A percentile compares a stretch with the other conserved stretches of the same genome.
phyloP scores from a whole-genome alignment of 768 basidiomycete species.

The Auricularia sp. region DNA sequence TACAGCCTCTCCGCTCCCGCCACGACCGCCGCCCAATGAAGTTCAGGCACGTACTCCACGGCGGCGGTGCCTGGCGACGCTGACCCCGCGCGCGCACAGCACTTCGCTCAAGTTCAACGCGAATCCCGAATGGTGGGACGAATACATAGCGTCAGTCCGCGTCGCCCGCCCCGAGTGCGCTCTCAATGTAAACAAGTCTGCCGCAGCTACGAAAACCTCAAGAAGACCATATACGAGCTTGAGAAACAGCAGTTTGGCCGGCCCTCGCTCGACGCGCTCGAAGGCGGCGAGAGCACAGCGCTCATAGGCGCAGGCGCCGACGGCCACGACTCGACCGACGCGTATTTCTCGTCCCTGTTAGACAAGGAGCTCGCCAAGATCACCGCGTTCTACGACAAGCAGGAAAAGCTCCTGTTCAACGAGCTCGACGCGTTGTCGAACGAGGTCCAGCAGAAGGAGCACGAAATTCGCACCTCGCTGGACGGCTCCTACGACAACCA shows the following conservation, averaged over 20 bases:
- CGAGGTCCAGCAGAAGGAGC: constrained; percentile 50
- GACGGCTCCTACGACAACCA: constrained; percentile 30
- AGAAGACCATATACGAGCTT: constrained; percentile 76
- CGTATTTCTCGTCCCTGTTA: constrained; percentile 60
- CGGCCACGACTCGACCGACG: constrained; percentile 34
- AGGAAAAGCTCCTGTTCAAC: constrained; percentile 61
- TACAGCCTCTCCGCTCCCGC: background rate
- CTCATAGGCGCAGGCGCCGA: constrained; percentile 36
- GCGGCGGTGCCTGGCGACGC: background rate
- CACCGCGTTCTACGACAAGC: constrained; percentile 60
- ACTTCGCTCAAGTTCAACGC: constrained; percentile 81
- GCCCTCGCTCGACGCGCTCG: constrained; percentile 38
- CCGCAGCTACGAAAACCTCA: constrained; percentile 71
- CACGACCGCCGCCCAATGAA: background rate
- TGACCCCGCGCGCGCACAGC: constrained; percentile 7
- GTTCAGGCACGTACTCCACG: background rate
- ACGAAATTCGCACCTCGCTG: constrained; percentile 35
- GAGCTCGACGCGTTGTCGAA: constrained; percentile 51
- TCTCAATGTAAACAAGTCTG: background rate
- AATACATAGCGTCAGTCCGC: constrained; percentile 72
- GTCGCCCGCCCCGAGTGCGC: background rate
- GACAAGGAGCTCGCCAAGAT: constrained; percentile 82
- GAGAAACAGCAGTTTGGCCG: constrained; percentile 63
- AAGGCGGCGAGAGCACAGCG: constrained; percentile 50
- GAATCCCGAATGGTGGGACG: constrained; percentile 86